Evolutionary conservation across 768 basidiomycete species (phyloP).

Genomic region (Suillus alpinus): DNA sequence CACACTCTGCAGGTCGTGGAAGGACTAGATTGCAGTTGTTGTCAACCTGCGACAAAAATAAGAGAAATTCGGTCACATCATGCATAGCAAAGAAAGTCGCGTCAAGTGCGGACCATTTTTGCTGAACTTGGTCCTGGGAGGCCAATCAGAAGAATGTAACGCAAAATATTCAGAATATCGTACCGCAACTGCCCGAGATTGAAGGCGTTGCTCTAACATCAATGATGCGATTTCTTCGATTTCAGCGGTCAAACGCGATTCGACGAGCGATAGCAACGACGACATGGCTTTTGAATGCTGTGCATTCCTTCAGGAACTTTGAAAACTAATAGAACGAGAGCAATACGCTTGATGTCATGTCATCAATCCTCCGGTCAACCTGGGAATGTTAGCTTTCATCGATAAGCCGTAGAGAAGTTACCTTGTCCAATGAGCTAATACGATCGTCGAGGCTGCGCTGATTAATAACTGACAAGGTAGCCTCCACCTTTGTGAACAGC

Average conservation of each 20-base stretch:
- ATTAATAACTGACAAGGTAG: slow-evolving; percentile 19
- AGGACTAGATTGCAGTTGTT: slow-evolving; percentile 4
- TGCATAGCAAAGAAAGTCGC: slow-evolving; percentile 26
- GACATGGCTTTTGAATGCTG: slow-evolving; percentile 29
- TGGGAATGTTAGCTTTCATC: slow-evolving; percentile 14
- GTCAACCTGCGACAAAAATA: slow-evolving; percentile 19
- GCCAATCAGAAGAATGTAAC: slow-evolving; percentile 8
- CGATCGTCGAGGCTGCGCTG: slow-evolving; percentile 19
- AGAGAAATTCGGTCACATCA: slow-evolving; percentile 19
- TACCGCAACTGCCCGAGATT: slow-evolving; percentile 13
- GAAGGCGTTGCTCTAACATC: background rate
- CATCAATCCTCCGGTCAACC: slow-evolving; percentile 26
- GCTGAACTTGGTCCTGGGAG: slow-evolving; percentile 29
- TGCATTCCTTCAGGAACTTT: slow-evolving; percentile 1
- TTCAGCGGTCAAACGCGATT: background rate
- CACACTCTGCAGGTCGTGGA: background rate
- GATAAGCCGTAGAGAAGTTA: slow-evolving; percentile 8
- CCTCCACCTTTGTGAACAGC: slow-evolving; percentile 22
- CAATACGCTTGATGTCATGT: slow-evolving; percentile 21
- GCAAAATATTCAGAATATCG: slow-evolving; percentile 8
- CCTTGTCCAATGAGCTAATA: slow-evolving; percentile 20
- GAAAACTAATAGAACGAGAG: background rate
- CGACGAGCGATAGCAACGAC: slow-evolving; percentile 4
- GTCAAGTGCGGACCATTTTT: slow-evolving; percentile 25
- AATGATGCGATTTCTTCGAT: background rate